phyloP scores from a whole-genome alignment of 257 asterid genomes.

The Scutellaria baicalensis region DNA sequence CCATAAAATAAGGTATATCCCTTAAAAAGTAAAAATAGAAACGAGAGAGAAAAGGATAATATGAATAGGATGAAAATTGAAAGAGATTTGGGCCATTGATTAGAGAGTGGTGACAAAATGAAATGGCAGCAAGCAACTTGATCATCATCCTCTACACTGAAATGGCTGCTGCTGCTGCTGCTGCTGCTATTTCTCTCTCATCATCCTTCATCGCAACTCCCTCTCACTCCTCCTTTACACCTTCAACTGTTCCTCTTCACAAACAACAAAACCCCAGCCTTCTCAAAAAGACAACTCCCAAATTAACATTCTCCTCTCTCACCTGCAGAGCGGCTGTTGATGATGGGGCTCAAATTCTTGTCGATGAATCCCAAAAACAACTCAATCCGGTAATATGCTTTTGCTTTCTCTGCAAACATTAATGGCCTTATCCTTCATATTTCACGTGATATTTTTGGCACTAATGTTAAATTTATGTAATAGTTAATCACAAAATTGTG shows the following conservation, averaged over 20 bases:
- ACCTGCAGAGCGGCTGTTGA: slow-evolving; percentile 34
- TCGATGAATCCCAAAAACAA: slow-evolving; percentile 27
- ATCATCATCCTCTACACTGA: no score
- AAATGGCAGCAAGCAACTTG: neutral
- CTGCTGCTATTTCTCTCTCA: slow-evolving; percentile 14
- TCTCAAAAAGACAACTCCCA: slow-evolving; percentile 6
- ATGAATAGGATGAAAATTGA: neutral
- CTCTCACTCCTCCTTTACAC: slow-evolving; percentile 14
- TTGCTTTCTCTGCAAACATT: neutral
- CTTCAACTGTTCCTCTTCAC: slow-evolving; percentile 13
- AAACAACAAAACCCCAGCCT: neutral
- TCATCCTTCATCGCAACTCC: slow-evolving; percentile 15
- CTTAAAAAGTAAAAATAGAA: no score
- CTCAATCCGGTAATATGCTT: slow-evolving; percentile 30
- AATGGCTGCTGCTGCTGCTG: slow-evolving; percentile 8
- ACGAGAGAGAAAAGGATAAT: no score
- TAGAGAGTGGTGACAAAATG: neutral
- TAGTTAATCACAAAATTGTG: no score
- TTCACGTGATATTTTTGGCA: no score
- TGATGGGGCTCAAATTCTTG: slow-evolving; percentile 28
- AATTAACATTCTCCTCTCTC: slow-evolving; percentile 1
- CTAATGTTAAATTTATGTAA: no score
- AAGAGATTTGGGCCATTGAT: neutral
- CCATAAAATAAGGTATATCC: no score
- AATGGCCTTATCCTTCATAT: neutral